These are phyloP conservation scores for Chrysochromulina parva DNA, from an alignment of 78 protist genomes.

Conservation along the genomic window DNA sequence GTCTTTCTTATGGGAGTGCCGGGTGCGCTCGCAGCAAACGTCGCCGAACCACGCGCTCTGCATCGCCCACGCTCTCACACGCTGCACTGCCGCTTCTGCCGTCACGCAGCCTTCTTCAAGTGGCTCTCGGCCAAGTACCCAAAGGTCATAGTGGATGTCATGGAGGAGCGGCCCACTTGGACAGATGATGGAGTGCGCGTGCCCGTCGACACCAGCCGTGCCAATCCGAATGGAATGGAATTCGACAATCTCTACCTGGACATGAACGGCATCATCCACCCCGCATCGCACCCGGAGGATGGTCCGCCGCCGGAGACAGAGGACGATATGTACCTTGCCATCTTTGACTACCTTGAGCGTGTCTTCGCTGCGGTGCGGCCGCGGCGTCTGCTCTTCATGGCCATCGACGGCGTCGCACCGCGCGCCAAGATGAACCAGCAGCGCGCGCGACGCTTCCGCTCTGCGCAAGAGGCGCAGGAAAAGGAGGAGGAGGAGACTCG, in stretches of 20 bases:
- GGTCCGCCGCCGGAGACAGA: conserved; percentile 12
- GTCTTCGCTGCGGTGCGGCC: conserved; percentile 95
- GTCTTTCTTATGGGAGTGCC: too few relatives aligned
- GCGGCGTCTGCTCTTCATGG: conserved; percentile 76
- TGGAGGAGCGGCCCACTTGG: conserved; percentile 59
- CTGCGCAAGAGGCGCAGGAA: neutral
- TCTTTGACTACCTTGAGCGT: conserved; percentile 81
- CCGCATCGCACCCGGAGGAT: conserved; percentile 59
- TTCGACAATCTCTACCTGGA: conserved; percentile 97
- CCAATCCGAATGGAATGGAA: conserved; percentile 83
- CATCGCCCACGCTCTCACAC: too few relatives aligned
- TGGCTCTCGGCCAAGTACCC: conserved; percentile 91
- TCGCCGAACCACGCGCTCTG: too few relatives aligned
- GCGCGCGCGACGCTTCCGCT: conserved; percentile 3
- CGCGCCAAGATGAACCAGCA: conserved; percentile 96
- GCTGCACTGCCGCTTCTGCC: too few relatives aligned
- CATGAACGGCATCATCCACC: conserved; percentile 88
- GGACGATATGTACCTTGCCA: conserved; percentile 8
- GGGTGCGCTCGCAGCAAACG: too few relatives aligned
- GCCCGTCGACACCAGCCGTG: conserved; percentile 44
- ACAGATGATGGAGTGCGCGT: conserved; percentile 41
- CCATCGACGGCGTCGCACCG: conserved; percentile 96
- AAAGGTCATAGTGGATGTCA: conserved; percentile 49
- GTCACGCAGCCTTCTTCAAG: conserved; percentile 75
- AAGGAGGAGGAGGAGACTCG: neutral